Conservation (phyloP, 257 asterid genomes). For the Scutellaria galericulata region DNA sequence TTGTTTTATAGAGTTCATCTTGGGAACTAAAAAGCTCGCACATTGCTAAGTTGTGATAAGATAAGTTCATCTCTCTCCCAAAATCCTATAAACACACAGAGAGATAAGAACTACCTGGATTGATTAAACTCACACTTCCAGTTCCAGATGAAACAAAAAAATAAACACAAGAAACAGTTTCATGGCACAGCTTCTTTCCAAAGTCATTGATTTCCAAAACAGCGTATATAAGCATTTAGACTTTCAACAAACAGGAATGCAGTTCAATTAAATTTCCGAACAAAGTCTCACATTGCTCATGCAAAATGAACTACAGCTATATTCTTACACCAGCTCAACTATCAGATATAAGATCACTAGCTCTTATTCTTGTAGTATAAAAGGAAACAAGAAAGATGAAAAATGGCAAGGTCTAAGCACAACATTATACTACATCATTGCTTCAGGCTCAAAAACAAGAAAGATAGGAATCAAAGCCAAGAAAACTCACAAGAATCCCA, state of each 20-base stretch:
- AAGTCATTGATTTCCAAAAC: too few species aligned
- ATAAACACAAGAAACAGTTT: not conserved
- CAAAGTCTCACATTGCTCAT: conserved; percentile 3
- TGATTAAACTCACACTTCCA: not conserved
- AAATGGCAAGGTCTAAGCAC: conserved; percentile 26
- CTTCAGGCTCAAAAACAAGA: conserved; percentile 36
- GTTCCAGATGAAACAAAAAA: not conserved
- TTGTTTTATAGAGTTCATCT: conserved; percentile 46
- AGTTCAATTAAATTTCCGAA: conserved; percentile 6
- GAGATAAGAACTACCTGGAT: not conserved
- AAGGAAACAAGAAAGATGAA: conserved; percentile 17
- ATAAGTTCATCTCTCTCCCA: not conserved
- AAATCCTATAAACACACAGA: not conserved
- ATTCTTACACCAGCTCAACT: conserved; percentile 25
- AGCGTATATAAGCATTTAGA: not conserved
- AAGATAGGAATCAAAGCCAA: conserved; percentile 4
- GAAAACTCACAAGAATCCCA: conserved; percentile 31
- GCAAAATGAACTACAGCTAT: conserved; percentile 18
- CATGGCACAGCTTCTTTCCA: not conserved
- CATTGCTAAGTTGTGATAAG: conserved; percentile 43
- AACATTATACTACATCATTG: conserved; percentile 29
- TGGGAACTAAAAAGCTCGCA: conserved; percentile 57
- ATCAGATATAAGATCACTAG: conserved; percentile 6
- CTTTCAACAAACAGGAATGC: not conserved
- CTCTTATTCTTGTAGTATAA: conserved; percentile 31